Evolutionary conservation across 2,329 filamentous ascomycete species (phyloP).

Genomic region (Botrytis hyacinthi): DNA sequence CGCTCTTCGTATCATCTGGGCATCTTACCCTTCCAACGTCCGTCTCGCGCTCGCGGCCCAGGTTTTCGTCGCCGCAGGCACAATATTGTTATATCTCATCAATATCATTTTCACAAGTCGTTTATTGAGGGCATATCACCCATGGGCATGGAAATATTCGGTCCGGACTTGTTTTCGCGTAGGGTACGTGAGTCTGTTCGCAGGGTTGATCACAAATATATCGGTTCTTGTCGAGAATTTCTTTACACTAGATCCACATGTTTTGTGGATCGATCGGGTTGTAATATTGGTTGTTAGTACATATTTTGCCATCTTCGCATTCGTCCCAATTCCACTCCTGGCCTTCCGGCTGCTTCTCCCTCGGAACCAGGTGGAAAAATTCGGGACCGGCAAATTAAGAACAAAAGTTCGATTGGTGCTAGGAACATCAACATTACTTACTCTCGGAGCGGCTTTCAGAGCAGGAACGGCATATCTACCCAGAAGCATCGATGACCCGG

Average conservation of each 20-base stretch:
- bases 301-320: slow-evolving; percentile 58
- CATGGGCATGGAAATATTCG: slow-evolving; percentile 62
- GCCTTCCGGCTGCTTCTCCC: slow-evolving; percentile 31
- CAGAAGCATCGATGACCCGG: slow-evolving; percentile 6
- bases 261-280: slow-evolving; percentile 57
- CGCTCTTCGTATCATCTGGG: slow-evolving; percentile 49
- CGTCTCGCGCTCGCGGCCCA: slow-evolving; percentile 5
- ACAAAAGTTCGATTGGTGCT: slow-evolving; percentile 66
- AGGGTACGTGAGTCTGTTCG: slow-evolving; percentile 60
- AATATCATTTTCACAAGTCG: slow-evolving; percentile 76
- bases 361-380: slow-evolving; percentile 50
- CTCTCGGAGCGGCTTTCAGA: slow-evolving; percentile 55
- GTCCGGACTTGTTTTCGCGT: slow-evolving; percentile 40
- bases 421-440: slow-evolving; percentile 56
- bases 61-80: slow-evolving; percentile 35
- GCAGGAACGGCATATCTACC: slow-evolving; percentile 59
- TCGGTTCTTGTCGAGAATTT: slow-evolving; percentile 28
- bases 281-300: slow-evolving; percentile 46
- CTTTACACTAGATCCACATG: slow-evolving; percentile 46
- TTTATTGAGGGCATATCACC: slow-evolving; percentile 67
- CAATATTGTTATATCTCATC: slow-evolving; percentile 71
- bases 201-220: slow-evolving; percentile 62
- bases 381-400: slow-evolving; percentile 64
- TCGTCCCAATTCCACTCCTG: slow-evolving; percentile 53
- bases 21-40: not conserved